phyloP scores from a whole-genome alignment of 1,139 yeast species.

The Yamadazyma songkhlaensis region DNA sequence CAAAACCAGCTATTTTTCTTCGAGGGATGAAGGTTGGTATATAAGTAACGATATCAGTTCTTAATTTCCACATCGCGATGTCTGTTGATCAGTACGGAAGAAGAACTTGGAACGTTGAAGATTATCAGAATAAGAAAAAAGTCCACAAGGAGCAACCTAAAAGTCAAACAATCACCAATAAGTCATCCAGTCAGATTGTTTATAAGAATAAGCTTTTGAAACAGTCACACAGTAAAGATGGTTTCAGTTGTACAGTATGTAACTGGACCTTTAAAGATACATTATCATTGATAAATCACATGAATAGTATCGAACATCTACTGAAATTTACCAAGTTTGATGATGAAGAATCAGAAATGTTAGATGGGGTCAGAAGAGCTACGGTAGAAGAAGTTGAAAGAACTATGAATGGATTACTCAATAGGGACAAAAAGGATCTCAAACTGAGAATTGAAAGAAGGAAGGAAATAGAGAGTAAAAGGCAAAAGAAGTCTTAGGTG shows the following conservation, averaged over 20 bases:
- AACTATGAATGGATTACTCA: conserved; percentile 32
- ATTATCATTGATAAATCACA: conserved; percentile 76
- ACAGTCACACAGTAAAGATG: conserved; percentile 56
- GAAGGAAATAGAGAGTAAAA: conserved; percentile 34
- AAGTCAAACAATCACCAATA: conserved; percentile 2
- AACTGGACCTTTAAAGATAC: conserved; percentile 79
- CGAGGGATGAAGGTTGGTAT: conserved; percentile 18
- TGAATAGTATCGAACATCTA: conserved; percentile 67
- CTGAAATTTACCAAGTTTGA: conserved; percentile 18
- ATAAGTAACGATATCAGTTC: conserved; percentile 35
- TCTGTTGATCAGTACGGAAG: conserved; percentile 54
- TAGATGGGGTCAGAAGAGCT: conserved; percentile 34
- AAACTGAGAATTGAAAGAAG: conserved; percentile 44
- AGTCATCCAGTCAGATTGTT: conserved; percentile 5
- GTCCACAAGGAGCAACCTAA: conserved; percentile 25
- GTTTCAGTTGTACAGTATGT: conserved; percentile 81
- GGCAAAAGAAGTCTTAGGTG: conserved; percentile 19
- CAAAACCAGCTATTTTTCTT: conserved; percentile 64
- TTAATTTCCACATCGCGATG: conserved; percentile 25
- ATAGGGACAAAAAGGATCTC: conserved; percentile 22
- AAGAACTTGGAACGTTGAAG: conserved; percentile 68
- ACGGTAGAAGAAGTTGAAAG: conserved; percentile 26
- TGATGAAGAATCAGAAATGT: conserved; percentile 26
- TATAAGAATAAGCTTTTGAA: conserved; percentile 4
- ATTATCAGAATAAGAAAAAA: conserved; percentile 44